These are phyloP conservation scores for Boletus barrowsii DNA, from an alignment of 768 basidiomycete genomes.

Conservation along the genomic window DNA sequence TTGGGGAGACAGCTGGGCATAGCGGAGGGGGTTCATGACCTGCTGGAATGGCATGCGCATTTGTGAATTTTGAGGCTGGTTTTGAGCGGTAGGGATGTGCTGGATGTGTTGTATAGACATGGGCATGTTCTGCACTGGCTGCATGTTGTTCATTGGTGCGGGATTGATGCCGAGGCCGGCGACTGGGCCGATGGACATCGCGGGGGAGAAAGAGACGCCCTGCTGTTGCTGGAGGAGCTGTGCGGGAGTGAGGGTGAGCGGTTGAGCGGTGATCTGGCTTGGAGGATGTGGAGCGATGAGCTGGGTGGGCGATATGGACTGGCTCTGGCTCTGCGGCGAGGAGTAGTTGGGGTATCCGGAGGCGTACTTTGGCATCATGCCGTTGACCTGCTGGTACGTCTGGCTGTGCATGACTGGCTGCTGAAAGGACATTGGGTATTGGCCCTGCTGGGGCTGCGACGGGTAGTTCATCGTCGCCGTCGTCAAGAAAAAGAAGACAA, in stretches of 20 bases:
- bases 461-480: conserved; percentile 26
- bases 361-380: conserved; percentile 13
- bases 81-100: conserved; percentile 18
- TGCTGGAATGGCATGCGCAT: conserved; percentile 19
- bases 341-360: conserved; percentile 12
- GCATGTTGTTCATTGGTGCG: conserved; percentile 8
- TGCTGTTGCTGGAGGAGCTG: conserved; percentile 38
- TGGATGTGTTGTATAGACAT: conserved; percentile 20
- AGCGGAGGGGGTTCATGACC: conserved; percentile 22
- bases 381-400: conserved; percentile 16
- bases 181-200: conserved; percentile 2
- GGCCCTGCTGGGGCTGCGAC: conserved; percentile 20
- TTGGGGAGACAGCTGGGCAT: conserved; percentile 27
- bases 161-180: not conserved
- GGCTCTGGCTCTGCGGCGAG: conserved; percentile 8
- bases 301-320: conserved; percentile 28
- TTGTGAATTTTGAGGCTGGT: conserved; percentile 22
- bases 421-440: conserved; percentile 27
- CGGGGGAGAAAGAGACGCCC: conserved; percentile 7
- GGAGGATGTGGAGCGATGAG: conserved; percentile 19
- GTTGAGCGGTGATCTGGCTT: conserved; percentile 11
- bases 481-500: not conserved
- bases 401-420: conserved; percentile 15
- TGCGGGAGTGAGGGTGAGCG: conserved; percentile 34
- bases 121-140: conserved; percentile 1